Evolutionary conservation across 2,329 filamentous ascomycete species (phyloP), one percentile per base, ranked within the genome.

Genomic region (Lizonia empirigonia): DNA sequence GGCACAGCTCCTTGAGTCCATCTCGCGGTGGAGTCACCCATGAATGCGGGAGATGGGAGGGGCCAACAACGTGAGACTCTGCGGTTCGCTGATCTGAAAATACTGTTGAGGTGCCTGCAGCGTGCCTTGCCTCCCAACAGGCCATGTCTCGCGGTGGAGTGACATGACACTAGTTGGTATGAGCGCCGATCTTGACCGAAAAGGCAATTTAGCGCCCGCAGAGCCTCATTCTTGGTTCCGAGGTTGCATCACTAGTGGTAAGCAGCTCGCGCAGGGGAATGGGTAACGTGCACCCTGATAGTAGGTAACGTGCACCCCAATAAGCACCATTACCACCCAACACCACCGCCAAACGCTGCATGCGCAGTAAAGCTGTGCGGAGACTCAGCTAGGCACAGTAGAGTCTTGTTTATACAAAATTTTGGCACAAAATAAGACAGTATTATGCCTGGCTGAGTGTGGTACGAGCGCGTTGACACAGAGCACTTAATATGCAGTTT

Each of bases 181-280:
- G n/a, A 26, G 38, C 18, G 62, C 63, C 63, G 63, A 60, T 58
- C 52, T 63, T 64, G 52, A 39, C 62, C 63, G 62, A 59, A 36
- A 46, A 48, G 35, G 40, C 35, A 41, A 18, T 13, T 53, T 52
- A 53, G 39, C 30, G 35, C 20, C 51, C 46, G 46, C 30, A 47
- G 34, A 48, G 51, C 54, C 56, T 57, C 50, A 60, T 53, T 53
- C 20, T 27, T 49, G 46, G 52, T 52, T 51, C 37, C 55, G 58
- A 63, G 37, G 51, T 63, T 59, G 52, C 54, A 60, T 55, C 60
- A 48, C 55, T 66, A 64, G 58, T 51, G 61, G 52, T 55, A 56
- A 60, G 49, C 53, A 52, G 34, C 40, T 36, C 44, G 29, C 18
- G 53, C 49, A 53, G 46, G 39, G 30, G 41, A 50, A n/a, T n/a